Conservation (phyloP, 345 rosid genomes). For the Eutrema heterophyllum region DNA sequence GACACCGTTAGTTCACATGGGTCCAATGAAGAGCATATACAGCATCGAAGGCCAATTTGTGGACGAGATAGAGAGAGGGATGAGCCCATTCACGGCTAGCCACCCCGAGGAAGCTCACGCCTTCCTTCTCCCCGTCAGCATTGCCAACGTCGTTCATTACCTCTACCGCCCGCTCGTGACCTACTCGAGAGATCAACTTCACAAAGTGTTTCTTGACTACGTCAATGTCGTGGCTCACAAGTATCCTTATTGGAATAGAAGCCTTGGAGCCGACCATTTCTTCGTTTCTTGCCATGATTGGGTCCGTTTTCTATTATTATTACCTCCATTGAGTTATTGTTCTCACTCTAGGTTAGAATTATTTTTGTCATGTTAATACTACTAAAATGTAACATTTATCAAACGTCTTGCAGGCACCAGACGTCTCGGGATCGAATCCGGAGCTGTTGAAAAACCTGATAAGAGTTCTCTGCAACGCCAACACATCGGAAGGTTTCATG, state of each 20-base stretch:
- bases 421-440: slow-evolving; percentile 24
- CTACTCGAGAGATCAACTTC: slow-evolving; percentile 32
- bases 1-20: slow-evolving; percentile 36
- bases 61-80: slow-evolving; percentile 39
- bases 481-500: slow-evolving; percentile 44
- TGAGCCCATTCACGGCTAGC: slow-evolving; percentile 36
- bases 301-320: slow-evolving; percentile 28
- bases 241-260: slow-evolving; percentile 53
- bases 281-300: slow-evolving; percentile 60
- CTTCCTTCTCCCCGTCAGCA: slow-evolving; percentile 47
- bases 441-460: slow-evolving; percentile 31
- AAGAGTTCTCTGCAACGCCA: slow-evolving; percentile 50
- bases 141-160: slow-evolving; percentile 31
- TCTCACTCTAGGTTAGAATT: background rate
- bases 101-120: slow-evolving; percentile 42
- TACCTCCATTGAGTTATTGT: background rate
- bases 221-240: slow-evolving; percentile 30
- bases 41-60: slow-evolving; percentile 53
- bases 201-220: slow-evolving; percentile 35
- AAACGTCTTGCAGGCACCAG: slow-evolving; percentile 39
- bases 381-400: background rate
- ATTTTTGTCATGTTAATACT: too few relatives aligned
- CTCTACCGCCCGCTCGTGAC: slow-evolving; percentile 35
- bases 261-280: slow-evolving; percentile 51
- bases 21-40: slow-evolving; percentile 42